Evolutionary conservation across 148 eudicot genomes (phyloP).

Genomic region (Rhododendron simsii): DNA sequence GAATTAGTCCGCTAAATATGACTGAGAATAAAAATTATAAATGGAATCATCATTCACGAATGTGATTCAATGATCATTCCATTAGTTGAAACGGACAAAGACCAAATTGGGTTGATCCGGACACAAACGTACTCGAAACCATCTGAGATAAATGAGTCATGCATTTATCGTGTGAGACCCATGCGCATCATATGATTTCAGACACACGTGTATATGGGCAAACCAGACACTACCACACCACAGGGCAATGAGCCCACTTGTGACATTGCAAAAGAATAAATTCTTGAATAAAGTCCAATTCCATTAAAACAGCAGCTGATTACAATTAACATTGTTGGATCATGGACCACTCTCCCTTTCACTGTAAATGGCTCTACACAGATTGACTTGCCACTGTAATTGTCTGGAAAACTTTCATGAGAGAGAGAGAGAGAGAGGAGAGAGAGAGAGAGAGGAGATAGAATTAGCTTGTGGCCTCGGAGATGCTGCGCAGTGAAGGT

Average conservation of each 20-base stretch:
- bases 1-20: neutral
- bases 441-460: constrained; percentile 7
- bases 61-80: no score
- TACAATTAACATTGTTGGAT: neutral
- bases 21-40: neutral
- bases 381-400: neutral
- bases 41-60: neutral
- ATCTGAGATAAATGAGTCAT: no score
- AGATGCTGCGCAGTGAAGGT: constrained; percentile 76
- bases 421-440: neutral
- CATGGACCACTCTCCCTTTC: neutral
- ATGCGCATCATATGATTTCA: no score
- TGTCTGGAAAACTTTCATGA: neutral
- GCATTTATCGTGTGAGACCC: neutral
- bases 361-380: neutral
- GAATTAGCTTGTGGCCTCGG: constrained; percentile 37
- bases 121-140: neutral
- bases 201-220: no score
- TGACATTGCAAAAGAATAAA: neutral
- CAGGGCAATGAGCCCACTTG: neutral
- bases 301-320: constrained; percentile 7
- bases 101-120: neutral
- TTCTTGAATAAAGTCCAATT: neutral
- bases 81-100: no score
- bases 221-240: neutral